A percentile compares a stretch with the other conserved stretches of the same genome.
phyloP scores from a whole-genome alignment of 2,329 filamentous ascomycete species.

The Penicillium sp. region DNA sequence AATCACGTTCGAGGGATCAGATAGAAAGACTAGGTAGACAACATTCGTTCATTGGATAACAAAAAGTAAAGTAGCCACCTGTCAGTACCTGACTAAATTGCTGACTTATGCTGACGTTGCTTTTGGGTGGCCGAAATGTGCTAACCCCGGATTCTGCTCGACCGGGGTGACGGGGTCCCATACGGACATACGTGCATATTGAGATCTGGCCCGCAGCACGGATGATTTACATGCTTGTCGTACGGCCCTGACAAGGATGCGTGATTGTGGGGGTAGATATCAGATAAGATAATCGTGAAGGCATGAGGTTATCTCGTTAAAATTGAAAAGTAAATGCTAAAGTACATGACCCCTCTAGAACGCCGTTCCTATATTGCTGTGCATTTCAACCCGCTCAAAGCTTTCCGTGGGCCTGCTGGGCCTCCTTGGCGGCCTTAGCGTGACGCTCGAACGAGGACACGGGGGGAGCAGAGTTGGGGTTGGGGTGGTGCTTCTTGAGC shows the following conservation, averaged over 20 bases:
- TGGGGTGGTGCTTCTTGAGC: constrained; percentile 42
- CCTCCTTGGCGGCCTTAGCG: constrained; percentile 26
- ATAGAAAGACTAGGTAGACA: no score
- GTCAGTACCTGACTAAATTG: no score
- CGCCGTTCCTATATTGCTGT: constrained; percentile 4
- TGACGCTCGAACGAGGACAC: constrained; percentile 40
- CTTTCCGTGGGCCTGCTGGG: constrained; percentile 14
- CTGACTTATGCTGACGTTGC: neutral
- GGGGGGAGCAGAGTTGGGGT: constrained; percentile 39
- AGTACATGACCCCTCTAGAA: constrained; percentile 6
- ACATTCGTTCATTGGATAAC: no score
- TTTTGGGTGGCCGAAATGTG: neutral
- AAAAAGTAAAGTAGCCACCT: no score
- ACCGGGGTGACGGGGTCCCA: no score
- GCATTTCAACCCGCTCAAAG: constrained; percentile 7
- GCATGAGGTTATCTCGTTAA: constrained; percentile 3
- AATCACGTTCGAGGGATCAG: no score
- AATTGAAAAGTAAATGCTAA: constrained; percentile 12
- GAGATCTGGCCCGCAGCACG: neutral
- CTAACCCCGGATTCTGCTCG: neutral
- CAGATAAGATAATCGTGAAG: neutral
- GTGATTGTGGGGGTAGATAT: no score
- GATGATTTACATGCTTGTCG: neutral
- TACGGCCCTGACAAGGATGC: neutral
- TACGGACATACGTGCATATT: no score